Conservation (phyloP, 2,329 filamentous ascomycete species). For the Raffaelea deltoideospora region DNA sequence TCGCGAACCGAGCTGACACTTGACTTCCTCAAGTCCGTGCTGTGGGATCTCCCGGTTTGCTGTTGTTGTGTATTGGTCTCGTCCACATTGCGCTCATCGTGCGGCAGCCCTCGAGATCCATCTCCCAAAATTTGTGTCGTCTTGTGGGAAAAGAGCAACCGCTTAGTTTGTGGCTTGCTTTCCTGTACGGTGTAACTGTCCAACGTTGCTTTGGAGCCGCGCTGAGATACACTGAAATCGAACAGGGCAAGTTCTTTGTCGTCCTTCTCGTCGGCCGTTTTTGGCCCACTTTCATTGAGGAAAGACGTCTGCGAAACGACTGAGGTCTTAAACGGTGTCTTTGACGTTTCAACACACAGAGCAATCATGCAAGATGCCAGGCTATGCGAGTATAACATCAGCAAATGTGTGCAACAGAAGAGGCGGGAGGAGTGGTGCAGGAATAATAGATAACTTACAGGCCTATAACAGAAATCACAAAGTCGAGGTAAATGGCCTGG, state of each 20-base stretch:
- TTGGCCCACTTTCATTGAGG: neutral
- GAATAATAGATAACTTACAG: too few species aligned
- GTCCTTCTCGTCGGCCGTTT: neutral
- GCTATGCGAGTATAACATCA: neutral
- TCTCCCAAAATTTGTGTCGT: neutral
- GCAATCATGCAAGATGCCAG: neutral
- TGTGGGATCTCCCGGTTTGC: too few species aligned
- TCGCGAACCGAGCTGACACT: too few species aligned
- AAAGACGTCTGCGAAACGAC: conserved; percentile 1
- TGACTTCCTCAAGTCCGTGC: too few species aligned
- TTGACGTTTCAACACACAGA: conserved; percentile 1
- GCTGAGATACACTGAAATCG: neutral
- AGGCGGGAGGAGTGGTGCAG: too few species aligned
- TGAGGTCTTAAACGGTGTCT: conserved; percentile 3
- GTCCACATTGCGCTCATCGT: too few species aligned
- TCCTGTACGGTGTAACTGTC: too few species aligned
- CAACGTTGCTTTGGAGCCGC: too few species aligned
- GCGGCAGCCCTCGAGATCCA: neutral
- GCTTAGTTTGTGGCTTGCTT: conserved; percentile 1
- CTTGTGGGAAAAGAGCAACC: conserved; percentile 5
- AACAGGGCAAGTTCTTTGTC: too few species aligned
- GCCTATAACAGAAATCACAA: conserved; percentile 16
- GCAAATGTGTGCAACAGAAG: neutral
- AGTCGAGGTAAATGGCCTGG: conserved; percentile 16
- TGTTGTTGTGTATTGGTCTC: too few species aligned